phyloP scores from a whole-genome alignment of 257 asterid species.

The Solanum megistacrolobum region DNA sequence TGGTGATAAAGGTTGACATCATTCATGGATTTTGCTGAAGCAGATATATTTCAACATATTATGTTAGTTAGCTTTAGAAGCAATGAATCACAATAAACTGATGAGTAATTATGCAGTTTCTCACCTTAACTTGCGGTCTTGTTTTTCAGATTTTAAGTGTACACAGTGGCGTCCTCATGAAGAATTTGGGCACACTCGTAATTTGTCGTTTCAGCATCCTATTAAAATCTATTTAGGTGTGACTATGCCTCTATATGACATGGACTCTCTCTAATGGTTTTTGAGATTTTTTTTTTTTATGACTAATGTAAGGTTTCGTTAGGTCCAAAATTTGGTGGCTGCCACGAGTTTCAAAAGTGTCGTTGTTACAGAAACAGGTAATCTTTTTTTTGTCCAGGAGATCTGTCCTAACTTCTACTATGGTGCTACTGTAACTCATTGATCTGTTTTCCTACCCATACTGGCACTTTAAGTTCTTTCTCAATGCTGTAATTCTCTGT shows the following conservation, averaged over 20 bases:
- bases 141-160: constrained; percentile 61
- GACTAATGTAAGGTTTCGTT: constrained; percentile 2
- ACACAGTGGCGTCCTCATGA: constrained; percentile 65
- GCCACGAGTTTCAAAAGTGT: constrained; percentile 62
- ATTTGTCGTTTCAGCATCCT: constrained; percentile 89
- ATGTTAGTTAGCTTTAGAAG: background rate
- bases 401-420: background rate
- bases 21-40: constrained; percentile 12
- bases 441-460: background rate
- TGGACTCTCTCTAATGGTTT: background rate
- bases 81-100: background rate
- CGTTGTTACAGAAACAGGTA: constrained; percentile 23
- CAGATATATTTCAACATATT: background rate
- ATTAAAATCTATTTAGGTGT: constrained; percentile 90
- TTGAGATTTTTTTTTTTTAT: background rate
- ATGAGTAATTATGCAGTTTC: background rate
- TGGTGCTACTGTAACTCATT: background rate
- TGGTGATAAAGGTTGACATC: constrained; percentile 88
- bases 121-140: background rate
- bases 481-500: background rate
- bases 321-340: constrained; percentile 91
- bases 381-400: background rate
- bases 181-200: constrained; percentile 61
- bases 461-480: background rate
- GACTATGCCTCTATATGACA: background rate